Evolutionary conservation across 1,284 basidiomycete genomes (phyloP), one percentile per base, ranked within the genome.

Genomic region (Garcileccinum viscosum): DNA sequence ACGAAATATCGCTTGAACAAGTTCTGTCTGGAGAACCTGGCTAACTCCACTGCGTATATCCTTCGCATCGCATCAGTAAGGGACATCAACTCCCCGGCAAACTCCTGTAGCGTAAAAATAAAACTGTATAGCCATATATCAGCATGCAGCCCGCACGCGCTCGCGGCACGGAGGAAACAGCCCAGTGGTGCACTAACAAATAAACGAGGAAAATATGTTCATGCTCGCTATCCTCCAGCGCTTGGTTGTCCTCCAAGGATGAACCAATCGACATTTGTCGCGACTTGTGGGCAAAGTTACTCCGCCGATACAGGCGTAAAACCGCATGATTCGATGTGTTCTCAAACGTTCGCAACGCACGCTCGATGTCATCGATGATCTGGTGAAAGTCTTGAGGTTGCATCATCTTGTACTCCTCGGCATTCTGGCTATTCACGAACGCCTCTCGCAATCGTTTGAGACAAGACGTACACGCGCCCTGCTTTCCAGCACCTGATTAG

Each of bases 41-140:
- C 82, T 68, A 86, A 86, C 77, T 93, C 90, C 61, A 89, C 86
- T 66, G 80, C 84, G 72, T 91, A 91, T 66, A 95, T 89, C 67
- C 92, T 86, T 64, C 89, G 85, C 85, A 96, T 93, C 0, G 94
- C 91, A 76, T 96, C 93, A 0, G 95, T 86, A 5, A 98, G 88
- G 50, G 90, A 90, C 58, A 93, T 85, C 61, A 97, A 82, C 79
- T 98, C 96, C 69, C 88, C 84, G 8, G 94, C 89, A 77, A 97
- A 97, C 78, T 98, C 96, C 80, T 98, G 95, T 58, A 97, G 81
- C 0, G 95, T 97, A 80, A 97, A 98, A 69, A 97, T 93, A 81
- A 96, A 96, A 82, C 95, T 96, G 71, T 15, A 50, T 38, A 63
- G 47, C 64, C 27, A 37, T 59, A 30, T 71, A 56, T 56, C 50